Evolutionary conservation across 306 rosid species (phyloP), one percentile per base, ranked within the genome.

Genomic region (Gastrolobium bilobum): DNA sequence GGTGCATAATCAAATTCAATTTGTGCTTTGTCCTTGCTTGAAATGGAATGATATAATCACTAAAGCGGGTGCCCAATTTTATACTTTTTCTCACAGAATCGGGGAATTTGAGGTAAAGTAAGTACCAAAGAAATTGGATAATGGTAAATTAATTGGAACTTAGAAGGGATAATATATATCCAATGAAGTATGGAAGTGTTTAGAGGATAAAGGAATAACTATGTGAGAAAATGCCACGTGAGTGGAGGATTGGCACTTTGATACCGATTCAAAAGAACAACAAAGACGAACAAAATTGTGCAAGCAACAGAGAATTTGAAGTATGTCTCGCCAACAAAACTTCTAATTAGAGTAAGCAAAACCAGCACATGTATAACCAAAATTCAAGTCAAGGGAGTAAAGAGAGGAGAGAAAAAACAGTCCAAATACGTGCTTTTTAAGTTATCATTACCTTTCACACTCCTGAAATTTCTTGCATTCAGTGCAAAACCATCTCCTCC

Each of bases 401-500:
- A 2, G 7, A 5, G 3, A 38, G 38, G 38, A 34, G 57, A 8
- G 20, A 5, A 14, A 20, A 13, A 60, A 7, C 5, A 43, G 47
- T 60, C 26, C 46, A 43, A 69, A 30, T 20, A 43, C 37, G 56
- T 65, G 50, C 0, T n/a, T 57, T 11, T 59, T 50, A n/a, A 52
- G 43, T 40, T 44, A 13, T 29, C 53, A 71, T 77, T 13, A 90
- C 97, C 91, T 88, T 75, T 86, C 92, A 84, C 96, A 93, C 31
- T 89, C 86, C 37, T 87, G 91, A 77, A 82, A 83, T 3, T 83
- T 76, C 77, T 78, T 85, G 87, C 95, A 92, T 68, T 79, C 69
- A 13, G 46, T n/a, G 82, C 94, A 90, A 70, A 84, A 82, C 94
- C 91, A 90, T 67, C 86, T 88, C 38, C 43, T 76, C 60, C 94